These are phyloP conservation scores for Fragilaria radians DNA, from an alignment of 108 stramenopile species.

Conservation along the genomic window DNA sequence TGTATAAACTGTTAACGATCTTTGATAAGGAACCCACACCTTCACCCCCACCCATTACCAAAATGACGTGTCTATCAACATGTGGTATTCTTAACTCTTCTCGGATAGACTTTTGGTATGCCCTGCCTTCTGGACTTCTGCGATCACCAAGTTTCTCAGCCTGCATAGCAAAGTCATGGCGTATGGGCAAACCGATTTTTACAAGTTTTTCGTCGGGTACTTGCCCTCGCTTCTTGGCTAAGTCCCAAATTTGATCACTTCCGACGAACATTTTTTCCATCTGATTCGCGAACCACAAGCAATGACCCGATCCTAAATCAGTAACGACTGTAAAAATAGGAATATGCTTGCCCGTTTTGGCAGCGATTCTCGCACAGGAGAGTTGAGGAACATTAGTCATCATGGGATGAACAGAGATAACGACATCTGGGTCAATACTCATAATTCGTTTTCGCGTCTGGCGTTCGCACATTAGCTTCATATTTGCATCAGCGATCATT, in stretches of 20 bases:
- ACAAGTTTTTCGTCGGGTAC: slow-evolving; percentile 81
- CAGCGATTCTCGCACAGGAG: slow-evolving; percentile 67
- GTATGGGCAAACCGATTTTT: slow-evolving; percentile 88
- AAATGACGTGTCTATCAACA: slow-evolving; percentile 37
- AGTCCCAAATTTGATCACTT: slow-evolving; percentile 48
- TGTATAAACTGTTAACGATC: slow-evolving; percentile 78
- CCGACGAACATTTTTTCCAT: slow-evolving; percentile 93
- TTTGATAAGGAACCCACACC: slow-evolving; percentile 84
- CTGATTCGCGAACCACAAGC: slow-evolving; percentile 89
- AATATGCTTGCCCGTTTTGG: slow-evolving; percentile 66
- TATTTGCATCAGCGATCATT: slow-evolving; percentile 65
- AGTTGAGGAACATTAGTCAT: slow-evolving; percentile 92
- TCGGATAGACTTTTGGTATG: slow-evolving; percentile 44
- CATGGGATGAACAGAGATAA: slow-evolving; percentile 21
- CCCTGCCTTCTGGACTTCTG: slow-evolving; percentile 41
- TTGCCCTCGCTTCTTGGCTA: slow-evolving; percentile 72
- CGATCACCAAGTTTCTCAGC: slow-evolving; percentile 65
- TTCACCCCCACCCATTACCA: slow-evolving; percentile 90
- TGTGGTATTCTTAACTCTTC: slow-evolving; percentile 36
- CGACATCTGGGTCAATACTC: slow-evolving; percentile 19
- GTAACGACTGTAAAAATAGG: slow-evolving; percentile 95
- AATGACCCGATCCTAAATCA: slow-evolving; percentile 91
- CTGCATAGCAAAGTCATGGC: slow-evolving; percentile 80
- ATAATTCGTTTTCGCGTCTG: slow-evolving; percentile 58
- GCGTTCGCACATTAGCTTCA: slow-evolving; percentile 74